Conservation (phyloP, 441 rosid genomes). For the Monsonia emarginata region DNA sequence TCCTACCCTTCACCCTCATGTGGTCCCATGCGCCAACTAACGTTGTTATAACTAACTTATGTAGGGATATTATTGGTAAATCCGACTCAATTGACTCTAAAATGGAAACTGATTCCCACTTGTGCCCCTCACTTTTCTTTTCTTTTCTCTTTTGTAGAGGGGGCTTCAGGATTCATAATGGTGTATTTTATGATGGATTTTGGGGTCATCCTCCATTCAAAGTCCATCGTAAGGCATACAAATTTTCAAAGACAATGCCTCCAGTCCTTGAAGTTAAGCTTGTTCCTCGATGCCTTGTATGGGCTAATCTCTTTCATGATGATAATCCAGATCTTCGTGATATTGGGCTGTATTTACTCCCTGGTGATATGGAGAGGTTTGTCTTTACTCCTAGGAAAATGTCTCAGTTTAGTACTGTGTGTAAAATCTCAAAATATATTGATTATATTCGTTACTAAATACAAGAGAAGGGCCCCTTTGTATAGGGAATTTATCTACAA, state of each 20-base stretch:
- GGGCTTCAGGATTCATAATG: constrained; percentile 34
- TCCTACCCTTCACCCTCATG: too few species aligned
- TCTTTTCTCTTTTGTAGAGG: constrained; percentile 40
- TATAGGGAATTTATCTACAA: too few species aligned
- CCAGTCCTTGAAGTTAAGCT: constrained; percentile 34
- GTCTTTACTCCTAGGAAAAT: too few species aligned
- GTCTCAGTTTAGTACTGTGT: too few species aligned
- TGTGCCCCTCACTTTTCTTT: constrained; percentile 1
- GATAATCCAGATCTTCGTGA: constrained; percentile 34
- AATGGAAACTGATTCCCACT: neutral
- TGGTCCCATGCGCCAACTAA: too few species aligned
- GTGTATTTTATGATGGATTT: constrained; percentile 37
- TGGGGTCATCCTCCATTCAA: constrained; percentile 37
- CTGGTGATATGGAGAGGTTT: constrained; percentile 41
- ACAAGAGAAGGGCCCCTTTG: too few species aligned
- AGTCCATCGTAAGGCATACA: constrained; percentile 32
- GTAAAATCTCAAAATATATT: too few species aligned
- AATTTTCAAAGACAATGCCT: constrained; percentile 37
- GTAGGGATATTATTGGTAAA: too few species aligned
- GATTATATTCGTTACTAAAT: too few species aligned
- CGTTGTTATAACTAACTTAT: too few species aligned
- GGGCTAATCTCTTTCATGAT: constrained; percentile 24
- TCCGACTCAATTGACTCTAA: too few species aligned
- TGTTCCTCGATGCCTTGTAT: constrained; percentile 29
- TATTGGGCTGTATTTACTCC: constrained; percentile 43